Evolutionary conservation across 2,329 filamentous ascomycete genomes (phyloP).

Genomic region (Pestalotiopsis sp.): DNA sequence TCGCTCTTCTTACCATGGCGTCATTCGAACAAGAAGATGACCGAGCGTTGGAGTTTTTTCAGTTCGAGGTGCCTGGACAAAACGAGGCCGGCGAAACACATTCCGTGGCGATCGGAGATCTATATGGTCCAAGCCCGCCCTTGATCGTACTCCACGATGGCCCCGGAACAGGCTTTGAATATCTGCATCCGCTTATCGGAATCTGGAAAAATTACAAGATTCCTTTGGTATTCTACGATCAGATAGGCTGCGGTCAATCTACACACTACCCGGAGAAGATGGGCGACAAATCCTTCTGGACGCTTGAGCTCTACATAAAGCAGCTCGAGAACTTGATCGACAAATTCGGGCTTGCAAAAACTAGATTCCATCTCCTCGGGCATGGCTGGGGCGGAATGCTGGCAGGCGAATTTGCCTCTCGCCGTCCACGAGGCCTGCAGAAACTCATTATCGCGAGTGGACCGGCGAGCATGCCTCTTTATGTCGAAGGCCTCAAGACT

Average conservation of each 20-base stretch:
- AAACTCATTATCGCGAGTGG: neutral
- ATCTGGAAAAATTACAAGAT: constrained; percentile 11
- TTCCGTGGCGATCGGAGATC: too few species aligned
- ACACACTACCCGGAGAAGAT: constrained; percentile 18
- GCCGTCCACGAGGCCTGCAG: neutral
- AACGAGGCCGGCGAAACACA: too few species aligned
- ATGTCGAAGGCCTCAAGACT: neutral
- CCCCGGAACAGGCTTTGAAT: constrained; percentile 19
- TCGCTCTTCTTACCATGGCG: too few species aligned
- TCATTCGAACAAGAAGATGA: too few species aligned
- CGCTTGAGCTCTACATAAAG: constrained; percentile 14
- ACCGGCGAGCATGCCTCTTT: neutral
- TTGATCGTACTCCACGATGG: constrained; percentile 18
- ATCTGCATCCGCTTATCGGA: constrained; percentile 12
- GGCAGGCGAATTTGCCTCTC: constrained; percentile 13
- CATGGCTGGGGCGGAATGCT: constrained; percentile 22
- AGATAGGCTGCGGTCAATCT: constrained; percentile 20
- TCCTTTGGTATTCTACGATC: constrained; percentile 20
- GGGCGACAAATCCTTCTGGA: constrained; percentile 18
- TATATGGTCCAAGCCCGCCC: neutral
- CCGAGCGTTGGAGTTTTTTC: too few species aligned
- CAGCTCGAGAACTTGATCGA: constrained; percentile 19
- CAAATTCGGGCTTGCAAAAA: constrained; percentile 13
- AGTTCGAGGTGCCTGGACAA: too few species aligned
- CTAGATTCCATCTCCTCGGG: constrained; percentile 17